Evolutionary conservation across 1,284 basidiomycete genomes (phyloP), one percentile per base, ranked within the genome.

Genomic region (Apiotrichum laibachii): DNA sequence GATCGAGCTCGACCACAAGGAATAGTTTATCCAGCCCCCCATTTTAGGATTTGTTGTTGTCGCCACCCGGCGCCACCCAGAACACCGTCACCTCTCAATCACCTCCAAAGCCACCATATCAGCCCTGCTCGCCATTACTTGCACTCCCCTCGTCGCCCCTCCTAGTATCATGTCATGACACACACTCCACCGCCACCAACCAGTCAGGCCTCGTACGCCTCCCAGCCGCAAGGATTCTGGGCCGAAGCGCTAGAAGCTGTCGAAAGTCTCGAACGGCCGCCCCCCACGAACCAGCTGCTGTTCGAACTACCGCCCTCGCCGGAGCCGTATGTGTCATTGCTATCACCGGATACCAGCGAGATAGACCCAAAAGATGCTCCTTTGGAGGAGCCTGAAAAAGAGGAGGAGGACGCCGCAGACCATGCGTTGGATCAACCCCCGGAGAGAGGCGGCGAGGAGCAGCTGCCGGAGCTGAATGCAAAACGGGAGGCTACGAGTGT

Each of bases 181-280:
- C 26, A 31, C 26, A 3, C 26, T 7, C 4, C 26, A 3, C 4
- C 26, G 26, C 26, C 26, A 7, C 26, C 26, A 19, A 39, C 7
- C 1, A n/a, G 10, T 19, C 34, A 21, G 19, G 16, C 22, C 11
- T n/a, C 21, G 15, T 5, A 12, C 50, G n/a, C 39, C 39, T 26
- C 49, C 42, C 39, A n/a, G 42, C 50, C 47, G n/a, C 50, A 53
- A 34, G 42, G 42, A 11, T 62, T 62, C 22, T 62, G 60, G 60
- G 46, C 57, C 5, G 50, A 58, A 46, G 60, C 56, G 6, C 42
- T 62, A 11, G 50, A 44, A 10, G 35, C 45, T 10, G 47, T 45
- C 2, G 37, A 39, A 11, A 39, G 11, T 18, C 31, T n/a, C 46
- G 11, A 37, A 34, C 46, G 2, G 34, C 26, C 15, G 16, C 31